Conservation (phyloP, 495 filamentous ascomycete genomes). For the Thermothielavioides terrestris region DNA sequence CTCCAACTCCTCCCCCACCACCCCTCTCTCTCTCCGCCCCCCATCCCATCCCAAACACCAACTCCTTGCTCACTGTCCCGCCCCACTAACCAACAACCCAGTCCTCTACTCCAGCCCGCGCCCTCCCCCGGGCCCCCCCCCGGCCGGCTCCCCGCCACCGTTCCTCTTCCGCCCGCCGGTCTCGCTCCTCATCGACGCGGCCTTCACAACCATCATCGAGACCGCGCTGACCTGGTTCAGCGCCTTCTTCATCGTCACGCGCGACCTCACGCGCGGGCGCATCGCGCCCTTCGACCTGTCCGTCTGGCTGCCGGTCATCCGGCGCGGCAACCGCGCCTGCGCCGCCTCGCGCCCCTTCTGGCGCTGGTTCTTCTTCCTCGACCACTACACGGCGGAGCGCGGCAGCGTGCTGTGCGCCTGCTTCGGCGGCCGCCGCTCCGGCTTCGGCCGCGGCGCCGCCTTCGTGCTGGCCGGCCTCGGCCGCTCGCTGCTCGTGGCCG, state of each 20-base stretch:
- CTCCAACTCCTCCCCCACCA: background rate
- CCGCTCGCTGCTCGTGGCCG: conserved; percentile 24
- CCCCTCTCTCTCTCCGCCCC: too few species aligned
- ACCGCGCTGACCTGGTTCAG: conserved; percentile 27
- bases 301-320: background rate
- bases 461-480: conserved; percentile 16
- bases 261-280: conserved; percentile 27
- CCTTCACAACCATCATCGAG: conserved; percentile 28
- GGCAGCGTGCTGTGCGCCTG: background rate
- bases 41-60: background rate
- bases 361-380: conserved; percentile 36
- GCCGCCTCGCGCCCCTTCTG: conserved; percentile 15
- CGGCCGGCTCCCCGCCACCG: conserved; percentile 28
- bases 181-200: conserved; percentile 34
- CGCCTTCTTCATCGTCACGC: conserved; percentile 27
- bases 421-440: conserved; percentile 9
- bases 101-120: conserved; percentile 20
- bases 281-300: conserved; percentile 21
- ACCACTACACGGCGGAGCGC: conserved; percentile 10
- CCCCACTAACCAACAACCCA: background rate
- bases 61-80: background rate
- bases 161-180: conserved; percentile 36
- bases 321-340: conserved; percentile 24
- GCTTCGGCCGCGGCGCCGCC: conserved; percentile 8
- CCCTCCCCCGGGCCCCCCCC: conserved; percentile 18